phyloP scores from a whole-genome alignment of 345 rosid species.

The Euphorbia pulcherrima region DNA sequence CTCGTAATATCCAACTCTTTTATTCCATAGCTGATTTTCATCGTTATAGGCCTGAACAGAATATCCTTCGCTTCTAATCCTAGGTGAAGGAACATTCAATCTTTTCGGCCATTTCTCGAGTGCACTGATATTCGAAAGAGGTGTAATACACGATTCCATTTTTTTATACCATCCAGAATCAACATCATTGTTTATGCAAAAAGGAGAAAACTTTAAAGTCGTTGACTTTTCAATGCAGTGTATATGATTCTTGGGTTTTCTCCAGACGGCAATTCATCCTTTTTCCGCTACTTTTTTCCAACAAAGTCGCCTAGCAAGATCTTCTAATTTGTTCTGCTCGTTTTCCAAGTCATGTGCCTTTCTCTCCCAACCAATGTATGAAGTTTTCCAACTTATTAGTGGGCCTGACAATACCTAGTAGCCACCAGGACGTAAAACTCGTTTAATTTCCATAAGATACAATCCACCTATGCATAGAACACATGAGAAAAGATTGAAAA shows the following conservation, averaged over 20 bases:
- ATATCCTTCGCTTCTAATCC: slow-evolving; percentile 36
- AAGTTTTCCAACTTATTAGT: too few relatives aligned
- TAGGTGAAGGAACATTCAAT: slow-evolving; percentile 38
- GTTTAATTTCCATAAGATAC: slow-evolving; percentile 65
- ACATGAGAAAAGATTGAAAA: background rate
- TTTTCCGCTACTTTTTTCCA: slow-evolving; percentile 65
- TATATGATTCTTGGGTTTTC: too few relatives aligned
- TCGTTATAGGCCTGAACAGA: slow-evolving; percentile 30
- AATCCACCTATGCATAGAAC: slow-evolving; percentile 44
- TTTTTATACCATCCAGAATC: slow-evolving; percentile 53
- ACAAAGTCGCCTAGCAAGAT: slow-evolving; percentile 50
- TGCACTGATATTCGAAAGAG: slow-evolving; percentile 36
- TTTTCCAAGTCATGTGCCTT: slow-evolving; percentile 36
- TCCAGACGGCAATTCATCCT: slow-evolving; percentile 44
- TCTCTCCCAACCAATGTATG: slow-evolving; percentile 44
- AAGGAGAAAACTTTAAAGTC: too few relatives aligned
- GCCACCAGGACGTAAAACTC: slow-evolving; percentile 65
- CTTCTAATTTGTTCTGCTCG: slow-evolving; percentile 48
- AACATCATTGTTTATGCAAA: too few relatives aligned
- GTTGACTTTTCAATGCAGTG: too few relatives aligned
- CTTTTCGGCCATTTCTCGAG: slow-evolving; percentile 50
- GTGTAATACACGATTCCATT: slow-evolving; percentile 61
- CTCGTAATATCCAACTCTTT: slow-evolving; percentile 38
- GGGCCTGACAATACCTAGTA: slow-evolving; percentile 71
- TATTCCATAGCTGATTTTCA: slow-evolving; percentile 46